phyloP scores from a whole-genome alignment of 2,329 filamentous ascomycete genomes.

The Pseudogymnoascus sp. region DNA sequence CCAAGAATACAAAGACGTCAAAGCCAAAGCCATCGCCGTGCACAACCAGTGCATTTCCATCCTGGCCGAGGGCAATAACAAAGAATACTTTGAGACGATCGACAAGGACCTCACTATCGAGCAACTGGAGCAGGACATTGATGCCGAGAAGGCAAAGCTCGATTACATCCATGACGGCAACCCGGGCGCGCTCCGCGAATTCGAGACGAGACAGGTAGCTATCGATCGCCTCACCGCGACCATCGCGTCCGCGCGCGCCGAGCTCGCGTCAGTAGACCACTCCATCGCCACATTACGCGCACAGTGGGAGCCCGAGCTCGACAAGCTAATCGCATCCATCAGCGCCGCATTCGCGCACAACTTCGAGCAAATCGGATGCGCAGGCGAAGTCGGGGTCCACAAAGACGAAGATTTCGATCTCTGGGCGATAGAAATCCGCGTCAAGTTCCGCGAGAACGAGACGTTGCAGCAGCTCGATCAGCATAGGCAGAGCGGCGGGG shows the following conservation, averaged over 20 bases:
- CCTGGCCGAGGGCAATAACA: slow-evolving; percentile 28
- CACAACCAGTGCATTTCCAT: slow-evolving; percentile 27
- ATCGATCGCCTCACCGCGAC: slow-evolving; percentile 60
- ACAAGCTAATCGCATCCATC: slow-evolving; percentile 70
- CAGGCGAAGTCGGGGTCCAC: slow-evolving; percentile 79
- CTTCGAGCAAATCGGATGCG: slow-evolving; percentile 88
- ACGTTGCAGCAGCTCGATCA: slow-evolving; percentile 76
- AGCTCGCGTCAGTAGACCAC: slow-evolving; percentile 46
- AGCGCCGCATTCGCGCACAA: slow-evolving; percentile 88
- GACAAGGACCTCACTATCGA: slow-evolving; percentile 47
- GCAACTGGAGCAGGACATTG: slow-evolving; percentile 64
- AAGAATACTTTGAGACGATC: slow-evolving; percentile 36
- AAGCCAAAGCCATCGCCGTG: slow-evolving; percentile 34
- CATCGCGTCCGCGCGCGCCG: slow-evolving; percentile 45
- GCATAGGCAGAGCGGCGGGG: slow-evolving; percentile 91
- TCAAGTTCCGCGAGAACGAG: slow-evolving; percentile 86
- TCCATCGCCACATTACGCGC: slow-evolving; percentile 59
- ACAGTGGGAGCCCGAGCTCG: slow-evolving; percentile 77
- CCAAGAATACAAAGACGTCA: slow-evolving; percentile 33
- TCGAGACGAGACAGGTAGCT: slow-evolving; percentile 60
- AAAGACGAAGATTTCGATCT: slow-evolving; percentile 91
- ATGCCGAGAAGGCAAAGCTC: slow-evolving; percentile 65
- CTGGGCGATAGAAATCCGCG: slow-evolving; percentile 89
- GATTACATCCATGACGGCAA: slow-evolving; percentile 75
- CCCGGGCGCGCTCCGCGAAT: slow-evolving; percentile 67